These are phyloP conservation scores for Dactylellina leptospora DNA, from an alignment of 2,329 filamentous ascomycete species.

Conservation along the genomic window DNA sequence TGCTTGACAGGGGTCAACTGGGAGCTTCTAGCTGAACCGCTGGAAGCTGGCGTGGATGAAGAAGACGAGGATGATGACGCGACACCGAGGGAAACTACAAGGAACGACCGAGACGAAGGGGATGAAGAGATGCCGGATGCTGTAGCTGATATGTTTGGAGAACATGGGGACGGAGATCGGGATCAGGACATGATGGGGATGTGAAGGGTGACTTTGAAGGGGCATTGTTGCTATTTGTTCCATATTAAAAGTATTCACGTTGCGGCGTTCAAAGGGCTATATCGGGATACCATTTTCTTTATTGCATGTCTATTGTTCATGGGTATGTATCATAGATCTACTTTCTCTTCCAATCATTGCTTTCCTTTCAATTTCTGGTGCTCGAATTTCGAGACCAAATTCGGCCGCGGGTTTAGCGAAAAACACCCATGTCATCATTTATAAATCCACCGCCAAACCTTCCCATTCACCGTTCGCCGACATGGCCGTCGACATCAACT, in stretches of 20 bases:
- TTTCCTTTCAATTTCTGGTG: background rate
- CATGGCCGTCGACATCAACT: slow-evolving; percentile 99
- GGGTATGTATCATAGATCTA: slow-evolving; percentile 40
- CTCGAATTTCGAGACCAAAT: background rate
- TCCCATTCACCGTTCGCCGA: background rate
- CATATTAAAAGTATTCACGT: slow-evolving; percentile 15
- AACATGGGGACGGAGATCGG: slow-evolving; percentile 45
- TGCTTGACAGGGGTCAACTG: slow-evolving; percentile 73
- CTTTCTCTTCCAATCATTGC: background rate
- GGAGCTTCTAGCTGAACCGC: slow-evolving; percentile 69
- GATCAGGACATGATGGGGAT: slow-evolving; percentile 52
- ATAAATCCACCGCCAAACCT: slow-evolving; percentile 8
- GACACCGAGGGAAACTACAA: slow-evolving; percentile 55
- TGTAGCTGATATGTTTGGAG: slow-evolving; percentile 47
- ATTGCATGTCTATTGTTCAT: slow-evolving; percentile 6
- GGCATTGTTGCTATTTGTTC: slow-evolving; percentile 1
- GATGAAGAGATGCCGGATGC: slow-evolving; percentile 60
- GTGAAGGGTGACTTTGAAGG: background rate
- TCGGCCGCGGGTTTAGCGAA: slow-evolving; percentile 38
- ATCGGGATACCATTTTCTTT: slow-evolving; percentile 30
- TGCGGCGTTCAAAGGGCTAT: slow-evolving; percentile 34
- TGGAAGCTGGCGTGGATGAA: slow-evolving; percentile 61
- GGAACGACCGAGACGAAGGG: slow-evolving; percentile 61
- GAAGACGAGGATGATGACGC: slow-evolving; percentile 61
- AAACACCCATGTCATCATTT: slow-evolving; percentile 23